Evolutionary conservation across 495 filamentous ascomycete genomes (phyloP), one percentile per base, ranked within the genome.

Genomic region (Lepraria neglecta): DNA sequence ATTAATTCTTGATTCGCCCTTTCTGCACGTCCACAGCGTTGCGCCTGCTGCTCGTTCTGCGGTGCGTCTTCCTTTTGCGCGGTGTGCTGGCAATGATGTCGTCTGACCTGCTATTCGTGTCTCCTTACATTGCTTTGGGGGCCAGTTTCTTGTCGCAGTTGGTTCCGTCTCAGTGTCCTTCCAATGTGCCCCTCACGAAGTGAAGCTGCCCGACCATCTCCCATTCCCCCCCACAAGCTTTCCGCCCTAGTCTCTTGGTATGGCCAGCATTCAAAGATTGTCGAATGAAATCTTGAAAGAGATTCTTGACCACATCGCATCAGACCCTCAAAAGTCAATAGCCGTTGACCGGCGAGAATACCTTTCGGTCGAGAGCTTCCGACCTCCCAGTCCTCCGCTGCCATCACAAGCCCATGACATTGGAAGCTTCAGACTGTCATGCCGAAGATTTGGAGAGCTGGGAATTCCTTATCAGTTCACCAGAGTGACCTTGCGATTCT

Each of bases 241-340:
- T 52, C 47, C 42, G 27, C 46, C 42, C 19, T 60, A 48, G 31
- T 38, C 15, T 17, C 31, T 52, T 58, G 38, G 45, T 35, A 69
- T 69, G 67, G 59, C 67, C 48, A 53, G 56, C 65, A 78, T 86
- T 68, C 72, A 77, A 35, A 69, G 74, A 56, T 71, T 87, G 33
- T 80, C 84, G 31, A 80, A 82, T 67, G 86, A 89, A 68, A 68
- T 89, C 31, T 72, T 87, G 47, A 78, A 74, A 63, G 73, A 80
- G 40, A 83, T 89, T 30, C 76, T 82, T 57, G 79, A 80, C 55
- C 69, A 77, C 61, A 75, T 81, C 65, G 72, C 76, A 60, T 67
- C 74, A n/a, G 77, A 78, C 61, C 75, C 76, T 0, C 76, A 79
- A 14, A 75, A 69, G 61, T 67, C 74, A 55, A 66, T 81, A 19